Evolutionary conservation across 805 yeast species (phyloP), one percentile per base, ranked within the genome.

Genomic region (Cyberlindnera petersonii): DNA sequence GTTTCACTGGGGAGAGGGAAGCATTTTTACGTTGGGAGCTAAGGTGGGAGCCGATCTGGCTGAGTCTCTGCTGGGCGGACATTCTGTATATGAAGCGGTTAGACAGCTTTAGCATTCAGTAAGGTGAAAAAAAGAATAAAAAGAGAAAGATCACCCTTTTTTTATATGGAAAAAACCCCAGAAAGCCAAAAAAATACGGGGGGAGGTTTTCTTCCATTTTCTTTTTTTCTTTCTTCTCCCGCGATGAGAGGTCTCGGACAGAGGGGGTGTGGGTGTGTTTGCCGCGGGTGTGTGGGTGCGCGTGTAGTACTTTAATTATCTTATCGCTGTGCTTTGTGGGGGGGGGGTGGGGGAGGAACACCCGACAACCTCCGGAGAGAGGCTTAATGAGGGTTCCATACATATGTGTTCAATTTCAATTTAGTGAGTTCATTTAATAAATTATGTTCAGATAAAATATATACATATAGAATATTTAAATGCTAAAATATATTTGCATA

Each of bases 1-100:
- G 75, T 18, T 37, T 29, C 19, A 29, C 46, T 23, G 56, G 58
- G 13, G 56, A 43, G 11, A 46, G 35, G n/a, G 58, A 48, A 19
- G 40, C 42, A 26, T 43, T 36, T 19, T 39, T 43, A 30, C 45
- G 36, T 37, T 34, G 31, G 46, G 37, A 6, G 18, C 54, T 23
- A 17, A 53, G 23, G 35, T 53, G 58, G 22, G 46, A 30, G 20
- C 50, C 43, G 20, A 51, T 34, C 40, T 53, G 58, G 26, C 37
- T 20, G 18, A 53, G 43, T 51, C 58, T 51, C 37, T 50, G 55
- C 31, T 49, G 47, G 13, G 58, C 50, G 31, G 47, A 40, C 49
- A 45, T 45, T 19, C 24, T 34, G 31, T 11, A 13, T 31, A 24
- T 31, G 11, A 6, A 14, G 6, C n/a, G 11, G 9, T 17, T 13